Evolutionary conservation across 306 rosid species (phyloP), one percentile per base, ranked within the genome.

Genomic region (Biancaea sappan): DNA sequence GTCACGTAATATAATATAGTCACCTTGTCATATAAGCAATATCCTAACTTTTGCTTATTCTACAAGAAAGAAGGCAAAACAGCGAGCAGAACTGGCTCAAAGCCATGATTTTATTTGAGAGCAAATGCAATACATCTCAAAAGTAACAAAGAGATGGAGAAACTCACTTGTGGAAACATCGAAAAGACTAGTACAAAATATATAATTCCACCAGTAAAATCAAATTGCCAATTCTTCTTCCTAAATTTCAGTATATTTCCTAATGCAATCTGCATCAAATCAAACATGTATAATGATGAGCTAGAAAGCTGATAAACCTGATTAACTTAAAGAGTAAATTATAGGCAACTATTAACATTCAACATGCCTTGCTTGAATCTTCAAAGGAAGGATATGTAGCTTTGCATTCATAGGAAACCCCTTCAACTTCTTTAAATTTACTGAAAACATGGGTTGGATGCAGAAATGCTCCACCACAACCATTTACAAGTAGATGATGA

Each of bases 191-290:
- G 79, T 29, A 87, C 22, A 77, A 94, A 94, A 86, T 94, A 94
- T 80, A 94, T 94, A 66, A 94, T 92, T 81, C 99, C 99, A 71
- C 99, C 99, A 75, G 92, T 94, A 83, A 94, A 90, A 88, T 95
- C 99, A 85, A 95, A 95, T 82, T 92, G 99, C 99, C 99, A 95
- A 74, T 95, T 95, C 88, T 92, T 95, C 91, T 90, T 95, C 21
- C 98, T 89, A 79, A 92, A 95, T 79, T 95, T 95, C 69, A 92
- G 85, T 75, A 94, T 94, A 79, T 94, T 94, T 68, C 99, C 93
- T 28, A 94, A 62, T 21, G 99, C 99, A 86, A 94, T 90, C 99
- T 94, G 91, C 79, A 75, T 47, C 35, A 65, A 59, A 41, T 65
- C 47, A 74, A 71, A 71, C 7, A 69, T 58, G 69, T 57, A 77